Percentiles rank a stretch among this genome's conserved stretches.
phyloP scores from a whole-genome alignment of 2,329 filamentous ascomycete species.

The Pseudogymnoascus sp. region DNA sequence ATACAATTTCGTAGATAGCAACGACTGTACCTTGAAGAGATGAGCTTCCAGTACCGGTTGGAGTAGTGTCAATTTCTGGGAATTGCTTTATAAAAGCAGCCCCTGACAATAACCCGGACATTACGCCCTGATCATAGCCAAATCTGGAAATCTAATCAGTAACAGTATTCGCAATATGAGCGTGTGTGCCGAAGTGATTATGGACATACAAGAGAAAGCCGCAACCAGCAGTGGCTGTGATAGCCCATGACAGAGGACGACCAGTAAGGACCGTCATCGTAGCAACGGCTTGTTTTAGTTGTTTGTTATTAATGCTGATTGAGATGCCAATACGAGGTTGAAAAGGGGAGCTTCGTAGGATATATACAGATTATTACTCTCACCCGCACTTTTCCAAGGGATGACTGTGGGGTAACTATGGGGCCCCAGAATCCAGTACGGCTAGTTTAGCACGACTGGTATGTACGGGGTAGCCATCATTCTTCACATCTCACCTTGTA shows the following conservation, averaged over 20 bases:
- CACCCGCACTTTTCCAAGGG: background rate
- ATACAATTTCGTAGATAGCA: constrained; percentile 43
- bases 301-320: background rate
- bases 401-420: background rate
- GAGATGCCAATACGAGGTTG: background rate
- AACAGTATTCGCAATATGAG: background rate
- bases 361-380: no score
- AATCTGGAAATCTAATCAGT: constrained; percentile 32
- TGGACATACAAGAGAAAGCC: constrained; percentile 32
- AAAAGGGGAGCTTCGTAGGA: no score
- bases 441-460: no score
- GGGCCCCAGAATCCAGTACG: background rate
- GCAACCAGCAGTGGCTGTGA: constrained; percentile 32
- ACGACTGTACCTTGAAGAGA: constrained; percentile 41
- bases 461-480: no score
- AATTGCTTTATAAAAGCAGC: constrained; percentile 50
- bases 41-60: constrained; percentile 33
- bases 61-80: constrained; percentile 43
- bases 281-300: background rate
- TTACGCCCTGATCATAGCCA: constrained; percentile 65
- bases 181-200: constrained; percentile 10
- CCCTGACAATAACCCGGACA: constrained; percentile 65
- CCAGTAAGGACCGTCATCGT: constrained; percentile 28
- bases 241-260: constrained; percentile 35
- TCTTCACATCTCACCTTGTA: no score